Evolutionary conservation across 73 alveolate species (phyloP).

Genomic region (Symbiodinium pilosum): DNA sequence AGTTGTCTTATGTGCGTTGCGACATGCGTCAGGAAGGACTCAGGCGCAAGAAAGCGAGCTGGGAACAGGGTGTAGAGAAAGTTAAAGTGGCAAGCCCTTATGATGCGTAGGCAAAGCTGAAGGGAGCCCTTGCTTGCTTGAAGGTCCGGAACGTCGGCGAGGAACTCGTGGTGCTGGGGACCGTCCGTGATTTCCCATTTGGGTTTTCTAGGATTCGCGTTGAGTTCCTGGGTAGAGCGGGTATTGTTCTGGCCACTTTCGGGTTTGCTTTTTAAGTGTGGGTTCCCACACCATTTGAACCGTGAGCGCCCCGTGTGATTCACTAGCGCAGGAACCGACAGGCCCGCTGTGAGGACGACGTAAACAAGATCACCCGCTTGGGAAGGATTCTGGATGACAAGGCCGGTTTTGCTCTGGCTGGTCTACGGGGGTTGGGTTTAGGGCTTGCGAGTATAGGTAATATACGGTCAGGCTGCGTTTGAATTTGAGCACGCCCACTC

Average conservation of each 20-base stretch:
- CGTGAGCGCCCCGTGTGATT: too few relatives aligned
- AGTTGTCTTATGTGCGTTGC: not conserved
- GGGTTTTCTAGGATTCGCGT: not conserved
- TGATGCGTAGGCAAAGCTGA: too few relatives aligned
- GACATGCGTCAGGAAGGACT: not conserved
- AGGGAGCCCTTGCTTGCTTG: not conserved
- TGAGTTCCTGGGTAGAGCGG: not conserved
- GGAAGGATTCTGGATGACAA: constrained; percentile 84
- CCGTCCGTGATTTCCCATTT: too few relatives aligned
- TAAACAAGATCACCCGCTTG: constrained; percentile 65
- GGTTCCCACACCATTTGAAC: too few relatives aligned
- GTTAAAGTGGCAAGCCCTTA: too few relatives aligned
- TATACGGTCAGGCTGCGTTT: too few relatives aligned
- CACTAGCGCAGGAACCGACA: constrained; percentile 90
- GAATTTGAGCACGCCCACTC: too few relatives aligned
- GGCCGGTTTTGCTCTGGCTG: too few relatives aligned
- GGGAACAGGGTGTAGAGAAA: too few relatives aligned
- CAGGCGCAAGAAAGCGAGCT: too few relatives aligned
- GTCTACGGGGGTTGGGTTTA: too few relatives aligned
- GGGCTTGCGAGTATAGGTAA: too few relatives aligned
- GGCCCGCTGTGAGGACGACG: constrained; percentile 74
- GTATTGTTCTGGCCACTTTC: not conserved
- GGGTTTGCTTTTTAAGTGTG: not conserved
- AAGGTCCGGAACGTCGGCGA: not conserved
- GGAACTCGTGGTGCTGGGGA: constrained; percentile 1